Evolutionary conservation across 1,139 yeast genomes (phyloP), one percentile per base, ranked within the genome.

Genomic region (Geotrichum citri-aurantii): DNA sequence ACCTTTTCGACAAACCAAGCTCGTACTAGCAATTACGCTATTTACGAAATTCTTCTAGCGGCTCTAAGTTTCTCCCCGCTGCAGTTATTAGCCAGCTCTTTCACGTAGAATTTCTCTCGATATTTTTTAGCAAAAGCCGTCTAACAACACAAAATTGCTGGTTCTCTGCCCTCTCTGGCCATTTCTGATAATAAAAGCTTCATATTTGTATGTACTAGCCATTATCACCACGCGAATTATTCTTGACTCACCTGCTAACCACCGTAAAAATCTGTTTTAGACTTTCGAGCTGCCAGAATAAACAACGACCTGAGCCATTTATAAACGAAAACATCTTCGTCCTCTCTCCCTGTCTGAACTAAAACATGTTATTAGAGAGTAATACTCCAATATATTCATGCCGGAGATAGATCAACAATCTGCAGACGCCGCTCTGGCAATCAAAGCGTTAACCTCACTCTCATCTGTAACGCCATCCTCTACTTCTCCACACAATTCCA

Each of bases 371-470:
- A 56, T 24, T 48, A 48, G 55, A 48, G 54, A 48, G 40, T 47
- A 26, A 52, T 31, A 21, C 27, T 37, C 37, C 21, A 47, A 49
- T 33, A 50, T 42, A 37, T 46, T 54, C 58, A 59, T 59, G 61
- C 56, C 61, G 49, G 61, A 59, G 59, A 59, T 59, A 59, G 59
- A 59, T 48, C 57, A 54, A 40, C 56, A 56, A 48, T 52, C 59
- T 48, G 44, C 54, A 19, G 55, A 54, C 46, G 56, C 54, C 54
- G 49, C 57, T 14, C 52, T 50, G 57, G 56, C 61, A 27, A 50
- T 56, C 17, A 48, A 51, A 31, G 59, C 57, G 29, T 44, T 55
- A 21, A 44, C 58, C 21, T 58, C 61, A 8, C 54, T 51, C n/a
- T 44, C 61, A 14, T 31, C 42, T 14, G 48, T 49, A 19, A 33